Evolutionary conservation across 257 asterid genomes (phyloP).

Genomic region (Nicotiana tomentosiformis): DNA sequence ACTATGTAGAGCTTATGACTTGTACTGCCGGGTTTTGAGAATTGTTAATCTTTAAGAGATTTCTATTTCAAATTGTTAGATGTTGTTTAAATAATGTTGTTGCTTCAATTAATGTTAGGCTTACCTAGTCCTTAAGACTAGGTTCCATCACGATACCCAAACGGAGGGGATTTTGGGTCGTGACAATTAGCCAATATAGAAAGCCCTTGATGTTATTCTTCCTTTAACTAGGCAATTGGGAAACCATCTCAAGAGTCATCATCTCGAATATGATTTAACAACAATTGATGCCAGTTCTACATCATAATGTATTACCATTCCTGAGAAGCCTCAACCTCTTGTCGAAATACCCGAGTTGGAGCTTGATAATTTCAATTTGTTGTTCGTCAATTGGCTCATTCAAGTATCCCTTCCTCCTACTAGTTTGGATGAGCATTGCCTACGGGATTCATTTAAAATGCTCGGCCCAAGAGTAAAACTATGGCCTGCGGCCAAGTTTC

Average conservation of each 20-base stretch:
- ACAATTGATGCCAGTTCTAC: constrained; percentile 46
- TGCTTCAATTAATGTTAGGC: too few relatives aligned
- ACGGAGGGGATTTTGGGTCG: too few relatives aligned
- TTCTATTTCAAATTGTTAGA: too few relatives aligned
- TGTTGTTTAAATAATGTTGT: too few relatives aligned
- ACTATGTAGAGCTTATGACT: too few relatives aligned
- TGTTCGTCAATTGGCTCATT: constrained; percentile 74
- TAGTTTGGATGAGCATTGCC: constrained; percentile 57
- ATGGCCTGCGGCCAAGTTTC: constrained; percentile 72
- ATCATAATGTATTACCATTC: constrained; percentile 42
- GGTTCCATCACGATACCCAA: too few relatives aligned
- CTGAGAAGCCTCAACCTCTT: constrained; percentile 58
- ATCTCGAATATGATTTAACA: constrained; percentile 71
- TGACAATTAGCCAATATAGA: too few relatives aligned
- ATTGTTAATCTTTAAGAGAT: too few relatives aligned
- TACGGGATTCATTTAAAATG: constrained; percentile 59
- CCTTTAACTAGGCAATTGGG: constrained; percentile 72
- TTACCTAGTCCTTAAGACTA: too few relatives aligned
- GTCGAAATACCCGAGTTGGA: constrained; percentile 50
- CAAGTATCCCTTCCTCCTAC: constrained; percentile 65
- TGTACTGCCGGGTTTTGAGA: too few relatives aligned
- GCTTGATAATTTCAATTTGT: constrained; percentile 88
- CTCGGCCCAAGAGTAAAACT: constrained; percentile 65
- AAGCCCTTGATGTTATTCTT: constrained; percentile 2
- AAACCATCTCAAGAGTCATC: constrained; percentile 88